Conservation (phyloP, 148 eudicot species). For the Vaccinium myrtillus region DNA sequence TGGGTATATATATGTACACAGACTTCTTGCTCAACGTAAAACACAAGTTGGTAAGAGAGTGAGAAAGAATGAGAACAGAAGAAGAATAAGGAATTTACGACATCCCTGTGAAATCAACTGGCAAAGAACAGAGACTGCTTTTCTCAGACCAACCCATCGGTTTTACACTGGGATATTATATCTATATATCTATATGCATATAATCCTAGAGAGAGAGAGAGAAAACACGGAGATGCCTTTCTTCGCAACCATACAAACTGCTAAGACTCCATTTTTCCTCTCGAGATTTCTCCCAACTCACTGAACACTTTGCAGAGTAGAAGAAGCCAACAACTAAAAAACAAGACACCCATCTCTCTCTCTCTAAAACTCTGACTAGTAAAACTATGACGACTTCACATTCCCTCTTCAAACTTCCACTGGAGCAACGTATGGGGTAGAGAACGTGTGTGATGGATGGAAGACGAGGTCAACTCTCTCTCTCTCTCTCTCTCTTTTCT, state of each 20-base stretch:
- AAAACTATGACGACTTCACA: not conserved
- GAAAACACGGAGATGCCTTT: too few relatives aligned
- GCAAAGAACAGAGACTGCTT: not conserved
- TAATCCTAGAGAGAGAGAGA: not conserved
- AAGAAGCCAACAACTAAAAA: too few relatives aligned
- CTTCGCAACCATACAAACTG: too few relatives aligned
- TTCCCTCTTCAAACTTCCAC: slow-evolving; percentile 10
- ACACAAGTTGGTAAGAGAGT: not conserved
- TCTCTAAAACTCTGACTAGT: not conserved
- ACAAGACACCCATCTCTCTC: not conserved
- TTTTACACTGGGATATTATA: not conserved
- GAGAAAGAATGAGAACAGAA: not conserved
- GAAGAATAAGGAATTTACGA: not conserved
- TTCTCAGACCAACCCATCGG: not conserved
- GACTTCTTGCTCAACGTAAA: not conserved
- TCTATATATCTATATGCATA: not conserved
- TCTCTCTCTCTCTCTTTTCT: too few relatives aligned
- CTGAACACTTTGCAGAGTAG: too few relatives aligned
- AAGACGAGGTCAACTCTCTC: slow-evolving; percentile 18
- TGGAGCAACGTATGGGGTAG: not conserved
- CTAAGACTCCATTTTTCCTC: too few relatives aligned
- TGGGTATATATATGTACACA: not conserved
- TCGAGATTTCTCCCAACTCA: too few relatives aligned
- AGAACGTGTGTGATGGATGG: not conserved
- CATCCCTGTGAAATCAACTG: not conserved